Base-by-base conservation (phyloP, 192 early-diverging fungal genomes). In the Coemansia reversa region DNA sequence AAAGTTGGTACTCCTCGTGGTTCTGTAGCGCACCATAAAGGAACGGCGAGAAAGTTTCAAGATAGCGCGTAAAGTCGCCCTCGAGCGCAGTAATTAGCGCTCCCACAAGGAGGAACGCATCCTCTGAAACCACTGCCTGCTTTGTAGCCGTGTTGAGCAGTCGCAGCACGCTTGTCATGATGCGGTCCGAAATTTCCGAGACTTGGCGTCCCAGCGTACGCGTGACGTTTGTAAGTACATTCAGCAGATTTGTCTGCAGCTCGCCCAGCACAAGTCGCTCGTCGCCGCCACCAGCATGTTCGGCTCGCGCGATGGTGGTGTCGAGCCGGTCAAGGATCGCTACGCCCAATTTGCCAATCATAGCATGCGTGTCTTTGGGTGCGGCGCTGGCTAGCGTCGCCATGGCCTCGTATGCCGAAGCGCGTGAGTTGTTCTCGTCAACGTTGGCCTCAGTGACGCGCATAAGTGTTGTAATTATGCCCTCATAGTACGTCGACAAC, bases 341-440 rank as follows among this genome's bases (percentile, higher is more conserved):
- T 11, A 85, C 72, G 3, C 89, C 84, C 20, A 99, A 85, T 55
- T 87, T 86, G 50, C 86, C 86, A 28, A 99, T 92, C 28, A 84
- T 79, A 22, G 86, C 80, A 42, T 88, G 83, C 53, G 90, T 92
- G 63, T 98, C 95, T 77, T 86, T 81, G 49, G 93, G 84, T 28
- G 88, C 87, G 28, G 84, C 77, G 61, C 75, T 85, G 30, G 93
- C 87, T 24, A 97, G 76, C 20, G 89, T 86, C 5, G 93, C 90
- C 62, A 98, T 91, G 25, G 95, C 93, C 74, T 97, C 96, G 75
- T 97, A 98, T 6, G 92, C 92, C 19, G 93, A 91, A 1, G 93
- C 91, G 64, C 93, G 88, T 53, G 93, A 89, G 73, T 96, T 95
- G 69, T 88, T 81, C 67, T 97, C 94, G 60, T 90, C 87, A 51